phyloP scores from a whole-genome alignment of 140 eudicot genomes.

The Anethum foeniculum region DNA sequence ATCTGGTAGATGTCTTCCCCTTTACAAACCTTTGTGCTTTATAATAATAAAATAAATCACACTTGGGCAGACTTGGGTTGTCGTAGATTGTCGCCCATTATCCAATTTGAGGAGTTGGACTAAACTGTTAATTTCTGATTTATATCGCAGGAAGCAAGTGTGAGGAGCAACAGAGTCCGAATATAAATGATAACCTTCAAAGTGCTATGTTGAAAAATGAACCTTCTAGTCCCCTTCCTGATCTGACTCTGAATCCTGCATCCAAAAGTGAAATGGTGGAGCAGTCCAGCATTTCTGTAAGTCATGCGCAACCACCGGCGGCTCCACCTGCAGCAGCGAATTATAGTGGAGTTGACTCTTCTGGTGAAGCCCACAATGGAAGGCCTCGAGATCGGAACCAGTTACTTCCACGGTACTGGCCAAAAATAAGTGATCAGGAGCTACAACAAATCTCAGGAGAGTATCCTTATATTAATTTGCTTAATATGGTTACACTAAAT shows the following conservation, averaged over 20 bases:
- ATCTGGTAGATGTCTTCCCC: conserved; percentile 34
- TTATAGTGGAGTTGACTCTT: conserved; percentile 30
- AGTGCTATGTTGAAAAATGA: conserved; percentile 23
- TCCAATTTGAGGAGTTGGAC: conserved; percentile 1
- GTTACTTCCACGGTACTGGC: conserved; percentile 48
- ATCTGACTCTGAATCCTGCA: conserved; percentile 28
- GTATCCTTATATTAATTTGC: conserved; percentile 46
- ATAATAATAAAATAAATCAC: not conserved
- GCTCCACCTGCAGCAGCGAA: conserved; percentile 28
- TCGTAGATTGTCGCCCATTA: not conserved
- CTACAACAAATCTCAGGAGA: conserved; percentile 55
- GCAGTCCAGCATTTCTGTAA: conserved; percentile 26
- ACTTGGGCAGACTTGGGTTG: not conserved
- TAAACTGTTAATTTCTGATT: conserved; percentile 12
- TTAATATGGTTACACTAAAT: not conserved
- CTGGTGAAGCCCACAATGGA: conserved; percentile 35
- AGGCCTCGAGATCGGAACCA: conserved; percentile 37
- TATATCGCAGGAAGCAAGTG: conserved; percentile 40
- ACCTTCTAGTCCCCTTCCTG: conserved; percentile 23
- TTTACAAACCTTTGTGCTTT: not conserved
- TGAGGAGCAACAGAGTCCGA: conserved; percentile 33
- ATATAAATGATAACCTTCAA: conserved; percentile 26
- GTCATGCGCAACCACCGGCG: conserved; percentile 25
- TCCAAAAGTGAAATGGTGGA: conserved; percentile 28
- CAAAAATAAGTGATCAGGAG: conserved; percentile 58